Evolutionary conservation across 257 asterid species (phyloP), one percentile per base, ranked within the genome.

Genomic region (Rauvolfia tetraphylla): DNA sequence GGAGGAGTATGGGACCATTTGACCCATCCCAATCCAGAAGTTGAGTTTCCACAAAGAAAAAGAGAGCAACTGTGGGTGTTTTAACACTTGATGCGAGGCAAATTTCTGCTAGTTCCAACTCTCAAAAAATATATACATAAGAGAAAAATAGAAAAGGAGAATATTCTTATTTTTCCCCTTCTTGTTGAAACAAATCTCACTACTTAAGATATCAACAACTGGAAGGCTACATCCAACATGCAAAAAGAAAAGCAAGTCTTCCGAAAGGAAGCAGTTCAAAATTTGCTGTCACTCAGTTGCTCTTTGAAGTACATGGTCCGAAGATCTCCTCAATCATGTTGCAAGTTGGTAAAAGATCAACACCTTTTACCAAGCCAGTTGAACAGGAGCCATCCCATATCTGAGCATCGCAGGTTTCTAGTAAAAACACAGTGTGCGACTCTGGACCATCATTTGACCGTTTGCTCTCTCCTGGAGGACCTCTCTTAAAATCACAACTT

Each of bases 251-350:
- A 65, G 13, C 44, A 7, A 42, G 48, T 36, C 66, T 58, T 10
- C 36, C 3, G 36, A 53, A 53, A 58, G 66, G 25, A 29, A 12
- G 14, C 14, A 13, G 23, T 13, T 61, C 68, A 25, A 61, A 27
- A 31, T 58, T 58, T 25, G 31, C 4, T 25, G 4, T 23, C 71
- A 48, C n/a, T 81, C 67, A 71, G 67, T 78, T 42, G 29, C 51
- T 77, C 72, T 77, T 78, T 61, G 84, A 75, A 53, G 81, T 33
- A 46, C 56, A 75, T 34, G 87, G 79, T 61, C 87, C 87, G 31
- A 84, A 81, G 13, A 84, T 75, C 79, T 84, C 85, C 29, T 84
- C 87, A 61, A 84, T 81, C 81, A 84, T 81, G 83, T 79, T 78
- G 80, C 81, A 75, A 13, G 87, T 84, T 10, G 85, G 85, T 63